Base-by-base conservation (phyloP, 345 rosid genomes). In the Leavenworthia alabamica region DNA sequence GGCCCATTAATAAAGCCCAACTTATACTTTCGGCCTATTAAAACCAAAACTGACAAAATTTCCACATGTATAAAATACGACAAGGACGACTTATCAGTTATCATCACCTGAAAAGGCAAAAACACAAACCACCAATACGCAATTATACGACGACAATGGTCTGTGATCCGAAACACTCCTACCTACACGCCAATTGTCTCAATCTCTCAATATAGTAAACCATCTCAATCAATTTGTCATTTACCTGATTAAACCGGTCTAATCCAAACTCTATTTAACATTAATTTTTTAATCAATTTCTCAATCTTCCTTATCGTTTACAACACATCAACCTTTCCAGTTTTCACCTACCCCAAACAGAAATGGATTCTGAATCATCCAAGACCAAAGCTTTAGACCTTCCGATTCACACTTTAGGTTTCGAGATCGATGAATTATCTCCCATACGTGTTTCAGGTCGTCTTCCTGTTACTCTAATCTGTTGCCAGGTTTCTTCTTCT, bases 361-460 rank as follows among this genome's bases (percentile, higher is more conserved):
- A 62, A 70, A 64, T 64, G 75, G 75, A 41, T 15, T 23, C 63
- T 48, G 32, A 33, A 59, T 67, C 76, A 1, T 66, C 80, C 50
- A 79, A 79, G 76, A 78, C 78, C 11, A 77, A 67, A 49, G 13
- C 6, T 15, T 20, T 90, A 50, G 90, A 79, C 36, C 67, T 53
- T 15, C 61, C 87, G 1, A 79, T 87, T 36, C 65, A 80, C 12
- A 14, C 40, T 4, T 4, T 80, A 7, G 97, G 96, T 8, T 90
- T 90, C 72, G 71, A 77, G 60, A 26, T 88, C 37, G 78, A 81
- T 14, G 86, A 81, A 5, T 22, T 87, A 53, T 60, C 90, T 15
- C 81, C 89, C 0, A 48, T 64, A 14, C 82, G 76, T 50, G 79
- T 90, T 52, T 62, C 83, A 7, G 96, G 97, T 50, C 85, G 58